These are phyloP conservation scores for Microstegium vimineum DNA, from an alignment of 176 grass and related monocot genomes.

Conservation along the genomic window DNA sequence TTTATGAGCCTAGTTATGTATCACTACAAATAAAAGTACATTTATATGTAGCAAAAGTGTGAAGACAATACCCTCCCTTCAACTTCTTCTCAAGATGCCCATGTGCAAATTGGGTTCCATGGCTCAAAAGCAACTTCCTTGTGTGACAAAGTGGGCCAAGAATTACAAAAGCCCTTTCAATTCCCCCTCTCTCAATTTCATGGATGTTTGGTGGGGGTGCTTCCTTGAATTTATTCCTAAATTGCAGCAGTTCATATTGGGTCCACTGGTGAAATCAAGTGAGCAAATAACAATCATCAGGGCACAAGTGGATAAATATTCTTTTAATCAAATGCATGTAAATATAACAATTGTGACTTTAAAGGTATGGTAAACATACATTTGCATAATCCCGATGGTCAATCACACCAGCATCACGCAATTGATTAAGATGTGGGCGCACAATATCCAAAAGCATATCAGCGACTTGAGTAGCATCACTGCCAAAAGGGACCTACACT, in stretches of 20 bases:
- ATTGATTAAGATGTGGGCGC: constrained; percentile 42
- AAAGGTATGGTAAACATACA: constrained; percentile 34
- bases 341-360: constrained; percentile 5
- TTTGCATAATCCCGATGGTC: constrained; percentile 49
- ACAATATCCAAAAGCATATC: constrained; percentile 59
- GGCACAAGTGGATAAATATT: neutral
- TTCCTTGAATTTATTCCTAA: constrained; percentile 54
- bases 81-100: constrained; percentile 45
- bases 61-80: constrained; percentile 45
- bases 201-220: constrained; percentile 66
- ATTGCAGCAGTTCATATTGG: constrained; percentile 35
- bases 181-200: constrained; percentile 46
- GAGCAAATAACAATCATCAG: constrained; percentile 18
- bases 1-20: constrained; percentile 21
- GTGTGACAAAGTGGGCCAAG: constrained; percentile 59
- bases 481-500: constrained; percentile 65
- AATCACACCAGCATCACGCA: constrained; percentile 64
- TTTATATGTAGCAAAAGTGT: constrained; percentile 5
- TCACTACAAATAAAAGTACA: neutral
- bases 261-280: constrained; percentile 64
- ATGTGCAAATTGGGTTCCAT: constrained; percentile 63
- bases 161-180: constrained; percentile 47
- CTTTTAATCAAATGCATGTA: neutral
- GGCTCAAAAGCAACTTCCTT: constrained; percentile 56
- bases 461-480: constrained; percentile 43